phyloP scores from a whole-genome alignment of 257 asterid species.

The Forsythia suspensa region DNA sequence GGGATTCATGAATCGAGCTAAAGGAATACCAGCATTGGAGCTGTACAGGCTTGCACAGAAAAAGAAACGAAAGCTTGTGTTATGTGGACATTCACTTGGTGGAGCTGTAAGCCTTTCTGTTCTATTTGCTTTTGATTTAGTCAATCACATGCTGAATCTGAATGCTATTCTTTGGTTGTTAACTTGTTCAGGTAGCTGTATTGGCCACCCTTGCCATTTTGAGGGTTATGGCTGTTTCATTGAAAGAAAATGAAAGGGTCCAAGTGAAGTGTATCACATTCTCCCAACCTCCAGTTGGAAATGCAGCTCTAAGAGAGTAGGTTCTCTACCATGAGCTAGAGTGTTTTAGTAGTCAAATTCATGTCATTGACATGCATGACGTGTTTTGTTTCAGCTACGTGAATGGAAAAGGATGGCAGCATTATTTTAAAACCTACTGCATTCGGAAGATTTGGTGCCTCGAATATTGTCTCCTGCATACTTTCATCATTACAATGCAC shows the following conservation, averaged over 20 bases:
- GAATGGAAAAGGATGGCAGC: constrained; percentile 89
- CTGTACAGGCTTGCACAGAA: constrained; percentile 93
- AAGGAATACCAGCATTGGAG: constrained; percentile 97
- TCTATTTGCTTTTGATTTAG: constrained; percentile 19
- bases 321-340: constrained; percentile 26
- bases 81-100: constrained; percentile 97
- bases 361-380: constrained; percentile 11
- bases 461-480: constrained; percentile 98
- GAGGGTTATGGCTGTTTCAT: constrained; percentile 79
- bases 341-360: constrained; percentile 13
- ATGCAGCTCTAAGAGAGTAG: constrained; percentile 95
- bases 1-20: constrained; percentile 99
- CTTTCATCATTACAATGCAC: constrained; percentile 91
- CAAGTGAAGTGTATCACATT: constrained; percentile 95
- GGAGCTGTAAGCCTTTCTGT: constrained; percentile 70
- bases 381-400: constrained; percentile 68
- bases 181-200: constrained; percentile 77
- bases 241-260: constrained; percentile 81
- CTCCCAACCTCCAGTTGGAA: constrained; percentile 99
- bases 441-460: constrained; percentile 98
- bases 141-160: constrained; percentile 1
- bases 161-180: constrained; percentile 19
- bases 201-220: constrained; percentile 94
- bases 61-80: constrained; percentile 78
- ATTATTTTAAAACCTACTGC: constrained; percentile 86